Conservation (phyloP, 164 flowering plant genomes). For the Tetrastigma voinierianum region DNA sequence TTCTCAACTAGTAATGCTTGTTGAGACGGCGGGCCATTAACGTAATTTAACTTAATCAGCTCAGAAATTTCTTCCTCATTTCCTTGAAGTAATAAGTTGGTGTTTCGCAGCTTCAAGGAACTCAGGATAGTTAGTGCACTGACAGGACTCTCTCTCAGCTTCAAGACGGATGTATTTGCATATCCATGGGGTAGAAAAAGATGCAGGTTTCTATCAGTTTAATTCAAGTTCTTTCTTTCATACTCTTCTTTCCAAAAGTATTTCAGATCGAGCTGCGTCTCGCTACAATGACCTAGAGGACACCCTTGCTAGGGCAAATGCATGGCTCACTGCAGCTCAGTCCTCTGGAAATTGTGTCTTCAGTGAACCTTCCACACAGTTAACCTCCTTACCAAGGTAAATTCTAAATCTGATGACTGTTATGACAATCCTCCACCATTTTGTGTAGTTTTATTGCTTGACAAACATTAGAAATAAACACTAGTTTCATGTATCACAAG, state of each 20-base stretch:
- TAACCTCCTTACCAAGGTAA: constrained; percentile 96
- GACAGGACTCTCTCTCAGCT: constrained; percentile 59
- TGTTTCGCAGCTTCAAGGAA: constrained; percentile 71
- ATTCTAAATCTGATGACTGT: background rate
- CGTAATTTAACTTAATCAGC: too few species aligned
- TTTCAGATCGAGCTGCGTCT: constrained; percentile 47
- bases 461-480: too few species aligned
- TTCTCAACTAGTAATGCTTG: too few species aligned
- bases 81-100: background rate
- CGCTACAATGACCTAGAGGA: constrained; percentile 88
- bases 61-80: background rate
- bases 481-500: too few species aligned
- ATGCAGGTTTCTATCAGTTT: constrained; percentile 56
- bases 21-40: too few species aligned
- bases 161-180: constrained; percentile 80
- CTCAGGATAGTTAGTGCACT: constrained; percentile 64
- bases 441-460: too few species aligned
- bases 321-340: constrained; percentile 84
- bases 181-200: constrained; percentile 86
- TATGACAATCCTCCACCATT: too few species aligned
- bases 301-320: constrained; percentile 84
- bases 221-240: constrained; percentile 84
- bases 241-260: constrained; percentile 85
- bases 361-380: constrained; percentile 87
- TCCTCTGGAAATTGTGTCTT: constrained; percentile 82